phyloP scores from a whole-genome alignment of 2,329 filamentous ascomycete genomes.

The Teratosphaeria zuluensis region DNA sequence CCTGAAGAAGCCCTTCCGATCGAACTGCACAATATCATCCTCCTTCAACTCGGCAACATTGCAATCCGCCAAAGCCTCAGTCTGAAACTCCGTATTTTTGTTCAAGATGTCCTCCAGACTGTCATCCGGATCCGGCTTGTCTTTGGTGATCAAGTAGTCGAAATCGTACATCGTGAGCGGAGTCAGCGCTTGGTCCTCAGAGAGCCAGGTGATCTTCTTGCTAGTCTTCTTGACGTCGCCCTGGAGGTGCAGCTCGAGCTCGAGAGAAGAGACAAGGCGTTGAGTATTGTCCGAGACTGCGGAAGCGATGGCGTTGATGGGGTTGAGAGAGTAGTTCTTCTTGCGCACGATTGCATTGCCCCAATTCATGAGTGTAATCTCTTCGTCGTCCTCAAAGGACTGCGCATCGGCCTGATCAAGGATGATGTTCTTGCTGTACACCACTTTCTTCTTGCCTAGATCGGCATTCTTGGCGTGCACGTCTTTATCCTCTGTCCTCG shows the following conservation, averaged over 20 bases:
- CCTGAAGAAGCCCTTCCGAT: constrained; percentile 85
- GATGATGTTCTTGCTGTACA: constrained; percentile 63
- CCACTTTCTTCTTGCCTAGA: constrained; percentile 76
- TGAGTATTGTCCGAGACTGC: constrained; percentile 38
- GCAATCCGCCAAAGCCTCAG: constrained; percentile 67
- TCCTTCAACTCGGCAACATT: constrained; percentile 70
- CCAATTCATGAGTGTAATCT: constrained; percentile 96
- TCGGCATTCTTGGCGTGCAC: constrained; percentile 84
- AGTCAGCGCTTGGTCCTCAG: constrained; percentile 65
- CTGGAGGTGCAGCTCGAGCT: constrained; percentile 78
- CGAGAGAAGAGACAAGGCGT: constrained; percentile 55
- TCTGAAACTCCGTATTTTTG: constrained; percentile 62
- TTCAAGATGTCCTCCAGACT: constrained; percentile 76
- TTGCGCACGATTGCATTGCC: constrained; percentile 75
- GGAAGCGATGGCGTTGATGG: constrained; percentile 35
- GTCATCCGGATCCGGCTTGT: constrained; percentile 84
- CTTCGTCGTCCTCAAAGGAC: constrained; percentile 72
- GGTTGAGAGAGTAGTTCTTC: constrained; percentile 45
- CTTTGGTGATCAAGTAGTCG: constrained; percentile 90
- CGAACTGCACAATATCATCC: constrained; percentile 89
- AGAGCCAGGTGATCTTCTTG: constrained; percentile 95
- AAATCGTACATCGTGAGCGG: constrained; percentile 86
- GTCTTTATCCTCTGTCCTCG: constrained; percentile 63
- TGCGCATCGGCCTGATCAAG: constrained; percentile 82
- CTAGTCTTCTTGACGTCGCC: constrained; percentile 92